phyloP scores from a whole-genome alignment of 257 asterid genomes.

The Parsonsia alboflavescens region DNA sequence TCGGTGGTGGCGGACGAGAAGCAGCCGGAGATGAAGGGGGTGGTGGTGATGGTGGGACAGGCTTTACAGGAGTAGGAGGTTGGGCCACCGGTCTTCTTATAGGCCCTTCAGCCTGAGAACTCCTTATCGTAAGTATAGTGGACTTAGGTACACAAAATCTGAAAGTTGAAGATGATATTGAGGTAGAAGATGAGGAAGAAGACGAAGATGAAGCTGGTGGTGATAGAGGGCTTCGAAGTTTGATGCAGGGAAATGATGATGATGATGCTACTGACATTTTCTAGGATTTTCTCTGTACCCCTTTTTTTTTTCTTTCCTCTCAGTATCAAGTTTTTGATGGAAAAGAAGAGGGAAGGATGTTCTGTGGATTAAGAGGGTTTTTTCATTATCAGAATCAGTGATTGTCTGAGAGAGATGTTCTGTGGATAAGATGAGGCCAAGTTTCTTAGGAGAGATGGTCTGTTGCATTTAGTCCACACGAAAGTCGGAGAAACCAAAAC shows the following conservation, averaged over 20 bases:
- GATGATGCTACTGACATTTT: constrained; percentile 52
- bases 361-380: constrained; percentile 10
- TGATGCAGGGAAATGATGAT: constrained; percentile 35
- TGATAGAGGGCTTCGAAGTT: constrained; percentile 19
- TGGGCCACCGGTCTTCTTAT: constrained; percentile 79
- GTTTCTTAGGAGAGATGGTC: constrained; percentile 8
- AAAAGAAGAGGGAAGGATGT: constrained; percentile 3
- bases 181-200: constrained; percentile 30
- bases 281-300: constrained; percentile 7
- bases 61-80: constrained; percentile 66
- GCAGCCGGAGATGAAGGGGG: constrained; percentile 26
- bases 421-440: constrained; percentile 41
- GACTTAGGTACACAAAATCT: constrained; percentile 35
- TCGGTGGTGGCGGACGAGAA: constrained; percentile 24
- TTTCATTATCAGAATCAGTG: constrained; percentile 11
- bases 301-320: constrained; percentile 1
- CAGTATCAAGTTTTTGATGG: neutral
- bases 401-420: constrained; percentile 10
- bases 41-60: constrained; percentile 54
- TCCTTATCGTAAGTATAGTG: constrained; percentile 36
- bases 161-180: constrained; percentile 41
- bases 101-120: constrained; percentile 83
- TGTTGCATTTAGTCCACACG: neutral
- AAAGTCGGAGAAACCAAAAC: neutral
- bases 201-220: constrained; percentile 34